Evolutionary conservation across 192 early-diverging fungal genomes (phyloP).

Genomic region (Linnemannia exigua): DNA sequence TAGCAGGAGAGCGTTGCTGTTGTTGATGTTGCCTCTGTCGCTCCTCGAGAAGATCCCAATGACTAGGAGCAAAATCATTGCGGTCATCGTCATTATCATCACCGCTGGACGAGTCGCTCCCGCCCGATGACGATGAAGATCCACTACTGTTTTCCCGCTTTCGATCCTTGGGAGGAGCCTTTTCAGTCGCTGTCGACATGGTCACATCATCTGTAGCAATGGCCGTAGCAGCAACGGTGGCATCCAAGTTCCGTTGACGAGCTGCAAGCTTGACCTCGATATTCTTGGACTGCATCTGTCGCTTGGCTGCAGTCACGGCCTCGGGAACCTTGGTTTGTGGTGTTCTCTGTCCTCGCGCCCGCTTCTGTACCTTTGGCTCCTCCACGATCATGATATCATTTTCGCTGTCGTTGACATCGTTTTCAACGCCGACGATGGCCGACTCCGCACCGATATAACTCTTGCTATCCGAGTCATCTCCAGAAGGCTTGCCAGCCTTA

Average conservation of each 20-base stretch:
- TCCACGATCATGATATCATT: constrained; percentile 17
- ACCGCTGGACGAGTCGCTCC: background rate
- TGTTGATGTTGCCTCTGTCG: constrained; percentile 20
- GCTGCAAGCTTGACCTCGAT: constrained; percentile 21
- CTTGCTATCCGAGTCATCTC: background rate
- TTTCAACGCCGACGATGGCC: background rate
- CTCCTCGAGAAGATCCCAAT: constrained; percentile 50
- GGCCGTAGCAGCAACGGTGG: constrained; percentile 4
- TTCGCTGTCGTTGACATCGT: background rate
- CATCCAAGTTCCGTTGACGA: constrained; percentile 13
- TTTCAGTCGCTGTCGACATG: background rate
- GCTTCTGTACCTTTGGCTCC: constrained; percentile 18
- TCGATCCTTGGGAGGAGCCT: background rate
- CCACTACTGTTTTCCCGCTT: background rate
- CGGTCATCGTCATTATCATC: constrained; percentile 14
- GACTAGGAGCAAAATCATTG: constrained; percentile 27
- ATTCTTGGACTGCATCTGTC: constrained; percentile 35
- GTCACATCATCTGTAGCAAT: background rate
- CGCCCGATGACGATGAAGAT: background rate
- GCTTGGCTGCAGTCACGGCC: constrained; percentile 43
- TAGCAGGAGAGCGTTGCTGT: constrained; percentile 3
- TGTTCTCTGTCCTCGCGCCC: constrained; percentile 7
- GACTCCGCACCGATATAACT: background rate
- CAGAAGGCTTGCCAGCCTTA: background rate
- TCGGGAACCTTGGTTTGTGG: constrained; percentile 35